A percentile compares a stretch with the other conserved stretches of the same genome.
Evolutionary conservation across 352 stramenopile species (phyloP).

Genomic region (Pythium utonaiense): DNA sequence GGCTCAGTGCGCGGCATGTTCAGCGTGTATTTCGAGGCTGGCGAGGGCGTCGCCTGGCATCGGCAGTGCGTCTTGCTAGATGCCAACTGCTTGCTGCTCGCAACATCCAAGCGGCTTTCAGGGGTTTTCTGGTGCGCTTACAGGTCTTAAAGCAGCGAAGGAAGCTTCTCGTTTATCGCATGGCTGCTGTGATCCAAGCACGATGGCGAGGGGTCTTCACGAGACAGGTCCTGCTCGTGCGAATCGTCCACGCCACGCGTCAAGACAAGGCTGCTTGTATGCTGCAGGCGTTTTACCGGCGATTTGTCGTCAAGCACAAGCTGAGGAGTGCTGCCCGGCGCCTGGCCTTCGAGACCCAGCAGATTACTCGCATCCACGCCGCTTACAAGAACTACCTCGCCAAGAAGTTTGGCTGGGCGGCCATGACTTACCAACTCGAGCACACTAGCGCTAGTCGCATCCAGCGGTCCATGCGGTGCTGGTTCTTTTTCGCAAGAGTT

Average conservation of each 20-base stretch:
- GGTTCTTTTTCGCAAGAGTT: conserved; percentile 30
- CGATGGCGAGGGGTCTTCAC: conserved; percentile 28
- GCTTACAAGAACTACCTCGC: conserved; percentile 59
- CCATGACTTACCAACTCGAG: conserved; percentile 32
- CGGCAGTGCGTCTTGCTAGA: neutral
- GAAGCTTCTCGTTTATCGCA: neutral
- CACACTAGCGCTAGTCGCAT: conserved; percentile 38
- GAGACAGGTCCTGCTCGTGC: neutral
- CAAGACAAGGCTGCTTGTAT: conserved; percentile 29
- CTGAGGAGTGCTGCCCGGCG: conserved; percentile 16
- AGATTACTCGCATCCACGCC: conserved; percentile 33
- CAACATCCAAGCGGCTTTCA: conserved; percentile 21
- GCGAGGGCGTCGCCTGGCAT: conserved; percentile 20
- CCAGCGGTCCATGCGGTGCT: conserved; percentile 27
- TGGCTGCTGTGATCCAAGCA: conserved; percentile 20
- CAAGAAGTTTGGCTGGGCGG: conserved; percentile 66
- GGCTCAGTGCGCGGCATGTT: conserved; percentile 37
- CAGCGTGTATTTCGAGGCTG: conserved; percentile 41
- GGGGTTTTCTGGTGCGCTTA: conserved; percentile 22
- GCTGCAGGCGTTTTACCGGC: conserved; percentile 41
- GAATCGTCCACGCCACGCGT: conserved; percentile 10
- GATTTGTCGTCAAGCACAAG: conserved; percentile 23
- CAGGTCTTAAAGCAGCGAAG: conserved; percentile 12
- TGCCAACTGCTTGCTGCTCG: conserved; percentile 12
- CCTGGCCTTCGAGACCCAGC: conserved; percentile 15